Evolutionary conservation across 441 rosid genomes (phyloP).

Genomic region (Cnidoscolus chayamansa): DNA sequence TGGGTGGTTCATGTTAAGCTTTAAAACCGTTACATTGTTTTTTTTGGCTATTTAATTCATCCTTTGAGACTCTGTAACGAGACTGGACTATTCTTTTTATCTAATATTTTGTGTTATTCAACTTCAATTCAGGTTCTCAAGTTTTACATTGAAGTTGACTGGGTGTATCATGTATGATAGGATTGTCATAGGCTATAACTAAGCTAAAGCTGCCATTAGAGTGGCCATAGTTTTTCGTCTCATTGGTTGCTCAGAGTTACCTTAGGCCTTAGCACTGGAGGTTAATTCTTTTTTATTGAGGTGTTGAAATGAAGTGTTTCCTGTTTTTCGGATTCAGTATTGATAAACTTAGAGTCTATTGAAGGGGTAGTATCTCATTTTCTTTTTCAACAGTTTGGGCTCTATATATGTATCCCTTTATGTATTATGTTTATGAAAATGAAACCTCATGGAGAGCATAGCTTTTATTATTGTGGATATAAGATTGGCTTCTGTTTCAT

Average conservation of each 20-base stretch:
- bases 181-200: neutral
- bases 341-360: neutral
- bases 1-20: neutral
- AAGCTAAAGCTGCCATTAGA: neutral
- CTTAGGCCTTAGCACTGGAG: neutral
- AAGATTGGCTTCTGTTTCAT: neutral
- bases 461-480: neutral
- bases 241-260: neutral
- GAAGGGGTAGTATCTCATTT: neutral
- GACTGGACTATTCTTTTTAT: neutral
- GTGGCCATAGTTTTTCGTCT: neutral
- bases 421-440: neutral
- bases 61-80: neutral
- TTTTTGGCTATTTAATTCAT: neutral
- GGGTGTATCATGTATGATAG: neutral
- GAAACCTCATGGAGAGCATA: neutral
- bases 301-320: too few species aligned
- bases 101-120: neutral
- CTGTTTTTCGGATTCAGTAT: neutral
- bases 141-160: neutral
- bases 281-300: neutral
- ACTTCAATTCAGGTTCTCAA: neutral
- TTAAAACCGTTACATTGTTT: neutral
- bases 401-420: neutral
- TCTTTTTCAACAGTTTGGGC: neutral